phyloP scores from a whole-genome alignment of 768 basidiomycete species.

The Sarcodon aspratus region DNA sequence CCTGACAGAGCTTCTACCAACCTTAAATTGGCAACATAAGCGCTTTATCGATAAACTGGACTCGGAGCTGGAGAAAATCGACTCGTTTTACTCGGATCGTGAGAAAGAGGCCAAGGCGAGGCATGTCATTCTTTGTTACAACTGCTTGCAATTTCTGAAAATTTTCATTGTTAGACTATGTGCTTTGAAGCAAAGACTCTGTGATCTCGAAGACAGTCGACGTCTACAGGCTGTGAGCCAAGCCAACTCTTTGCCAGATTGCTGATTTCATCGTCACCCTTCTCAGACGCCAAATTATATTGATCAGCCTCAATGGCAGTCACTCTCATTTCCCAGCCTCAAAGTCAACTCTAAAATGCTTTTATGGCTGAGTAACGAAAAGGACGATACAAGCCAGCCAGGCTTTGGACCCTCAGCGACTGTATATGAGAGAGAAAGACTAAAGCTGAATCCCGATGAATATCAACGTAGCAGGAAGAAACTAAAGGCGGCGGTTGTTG shows the following conservation, averaged over 20 bases:
- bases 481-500: slow-evolving; percentile 72
- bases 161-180: slow-evolving; percentile 9
- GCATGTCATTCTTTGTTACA: slow-evolving; percentile 9
- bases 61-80: slow-evolving; percentile 73
- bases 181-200: slow-evolving; percentile 54
- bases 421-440: too few relatives aligned
- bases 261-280: too few relatives aligned
- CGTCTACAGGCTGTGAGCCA: slow-evolving; percentile 40
- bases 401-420: too few relatives aligned
- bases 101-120: slow-evolving; percentile 46
- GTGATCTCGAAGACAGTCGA: slow-evolving; percentile 63
- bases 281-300: too few relatives aligned
- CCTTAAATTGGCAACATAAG: slow-evolving; percentile 34
- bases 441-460: slow-evolving; percentile 48
- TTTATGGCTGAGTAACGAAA: too few relatives aligned
- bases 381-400: too few relatives aligned
- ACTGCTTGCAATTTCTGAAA: slow-evolving; percentile 1
- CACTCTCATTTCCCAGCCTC: too few relatives aligned
- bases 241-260: neutral
- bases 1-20: slow-evolving; percentile 29
- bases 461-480: slow-evolving; percentile 80
- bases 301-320: too few relatives aligned
- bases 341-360: too few relatives aligned
- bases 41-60: slow-evolving; percentile 75
- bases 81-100: slow-evolving; percentile 66